phyloP scores from a whole-genome alignment of 305 asterid genomes.

The Fraxinus velutina region DNA sequence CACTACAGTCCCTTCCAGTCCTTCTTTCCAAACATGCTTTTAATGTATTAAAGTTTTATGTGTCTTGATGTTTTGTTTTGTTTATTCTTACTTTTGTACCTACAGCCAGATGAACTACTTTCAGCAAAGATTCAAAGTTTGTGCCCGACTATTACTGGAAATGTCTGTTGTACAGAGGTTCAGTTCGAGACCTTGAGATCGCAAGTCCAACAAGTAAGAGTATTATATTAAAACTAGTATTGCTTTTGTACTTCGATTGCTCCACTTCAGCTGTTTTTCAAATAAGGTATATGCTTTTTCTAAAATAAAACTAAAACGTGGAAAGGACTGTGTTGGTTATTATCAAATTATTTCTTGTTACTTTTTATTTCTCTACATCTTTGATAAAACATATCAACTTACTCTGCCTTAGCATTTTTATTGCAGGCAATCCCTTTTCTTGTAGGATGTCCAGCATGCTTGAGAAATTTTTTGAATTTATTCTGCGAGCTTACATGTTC shows the following conservation, averaged over 20 bases:
- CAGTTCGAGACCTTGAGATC: conserved; percentile 75
- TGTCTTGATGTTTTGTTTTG: background rate
- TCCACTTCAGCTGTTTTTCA: background rate
- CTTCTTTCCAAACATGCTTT: background rate
- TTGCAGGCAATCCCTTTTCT: conserved; percentile 98
- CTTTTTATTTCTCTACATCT: background rate
- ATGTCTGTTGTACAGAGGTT: conserved; percentile 82
- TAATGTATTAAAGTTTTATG: background rate
- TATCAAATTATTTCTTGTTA: background rate
- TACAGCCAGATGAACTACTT: conserved; percentile 75
- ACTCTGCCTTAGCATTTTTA: conserved; percentile 33
- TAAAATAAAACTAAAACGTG: background rate
- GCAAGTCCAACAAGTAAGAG: conserved; percentile 94
- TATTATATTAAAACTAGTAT: background rate
- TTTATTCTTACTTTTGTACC: background rate
- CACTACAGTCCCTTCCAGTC: background rate
- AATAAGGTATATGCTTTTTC: background rate
- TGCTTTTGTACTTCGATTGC: background rate
- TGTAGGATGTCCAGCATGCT: conserved; percentile 99
- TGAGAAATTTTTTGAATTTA: conserved; percentile 95
- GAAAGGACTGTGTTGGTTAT: background rate
- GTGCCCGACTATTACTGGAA: conserved; percentile 92
- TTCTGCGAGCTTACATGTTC: conserved; percentile 99
- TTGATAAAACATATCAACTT: conserved; percentile 17
- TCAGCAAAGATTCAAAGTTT: conserved; percentile 90